Base-by-base conservation (phyloP, 2,329 filamentous ascomycete genomes). In the Alternaria gansuensis region DNA sequence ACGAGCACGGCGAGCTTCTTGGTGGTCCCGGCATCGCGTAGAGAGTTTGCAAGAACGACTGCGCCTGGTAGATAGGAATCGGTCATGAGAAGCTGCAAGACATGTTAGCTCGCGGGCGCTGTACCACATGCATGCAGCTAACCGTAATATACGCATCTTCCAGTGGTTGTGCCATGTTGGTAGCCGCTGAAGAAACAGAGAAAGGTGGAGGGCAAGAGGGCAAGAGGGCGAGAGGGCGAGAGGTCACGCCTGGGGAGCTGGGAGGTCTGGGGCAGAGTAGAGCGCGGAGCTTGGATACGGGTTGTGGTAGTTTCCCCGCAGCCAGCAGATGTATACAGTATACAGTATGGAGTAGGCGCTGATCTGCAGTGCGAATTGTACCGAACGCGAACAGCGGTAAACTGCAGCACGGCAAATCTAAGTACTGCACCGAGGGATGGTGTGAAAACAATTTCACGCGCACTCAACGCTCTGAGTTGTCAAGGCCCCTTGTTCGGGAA, bases 11-110 rank as follows among this genome's bases (percentile, higher is more conserved):
- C 93, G 70, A 99, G 84, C 82, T 92, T 94, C 82, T 92, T 95
- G 67, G 83, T 88, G 36, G 93, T 92, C 57, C 92, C 92, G 70
- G 88, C 90, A 88, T 99, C 95, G 79, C 92, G 90, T 57, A 99
- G 83, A 33, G 95, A 98, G 82, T 98, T 93, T 62, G 93, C 93
- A 64, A 99, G 88, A 45, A 99, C 93, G 69, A 95, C 87, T 60
- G 93, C 94, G 77, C 95, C 93, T 77, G 95, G 94, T 50, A 99
- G 87, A 79, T 99, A 99, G 63, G 86, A 86, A 81, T 99, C 93
- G 81, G 87, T 97, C 81, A 96, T 83, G 56, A 98, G 87, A 78
- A 99, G 90, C 94, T 97, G 79, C 72, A 54, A 50, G 51, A 51
- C 64, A 45, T 54, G 69, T 72, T 54, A 70, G 68, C 61, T 71